These are phyloP conservation scores for Neocallimastix lanati DNA, from an alignment of 192 early-diverging fungal species.

Conservation along the genomic window DNA sequence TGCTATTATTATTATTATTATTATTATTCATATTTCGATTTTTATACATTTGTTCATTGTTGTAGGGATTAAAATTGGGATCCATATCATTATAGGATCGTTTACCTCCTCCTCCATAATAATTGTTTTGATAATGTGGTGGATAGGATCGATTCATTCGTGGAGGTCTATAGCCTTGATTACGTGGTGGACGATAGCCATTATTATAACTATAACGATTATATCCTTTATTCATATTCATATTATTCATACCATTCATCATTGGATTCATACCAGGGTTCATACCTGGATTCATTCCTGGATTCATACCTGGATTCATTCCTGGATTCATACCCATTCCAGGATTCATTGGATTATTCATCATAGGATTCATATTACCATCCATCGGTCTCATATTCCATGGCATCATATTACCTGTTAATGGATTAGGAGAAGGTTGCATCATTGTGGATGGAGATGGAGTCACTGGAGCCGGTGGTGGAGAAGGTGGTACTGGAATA, in stretches of 20 bases:
- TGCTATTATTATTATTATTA: too few species aligned
- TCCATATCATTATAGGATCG: too few species aligned
- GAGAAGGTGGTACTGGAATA: not conserved
- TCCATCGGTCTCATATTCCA: not conserved
- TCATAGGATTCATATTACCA: not conserved
- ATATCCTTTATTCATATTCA: not conserved
- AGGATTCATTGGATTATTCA: too few species aligned
- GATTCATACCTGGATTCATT: not conserved
- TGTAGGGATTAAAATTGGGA: too few species aligned
- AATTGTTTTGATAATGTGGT: too few species aligned
- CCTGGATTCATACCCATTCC: too few species aligned
- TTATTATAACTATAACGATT: not conserved
- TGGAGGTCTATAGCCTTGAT: too few species aligned
- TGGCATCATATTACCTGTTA: not conserved
- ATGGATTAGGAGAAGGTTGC: not conserved
- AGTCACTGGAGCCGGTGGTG: not conserved
- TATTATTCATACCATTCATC: too few species aligned
- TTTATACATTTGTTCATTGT: too few species aligned
- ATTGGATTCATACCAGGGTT: not conserved
- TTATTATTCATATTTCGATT: too few species aligned
- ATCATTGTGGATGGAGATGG: not conserved
- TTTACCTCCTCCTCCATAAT: too few species aligned
- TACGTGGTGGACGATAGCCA: not conserved
- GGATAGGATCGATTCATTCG: too few species aligned
- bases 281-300: not conserved